Percentiles rank a stretch among this genome's conserved stretches.
Conservation (phyloP, 345 rosid genomes). For the Geranium rotundifolium region DNA sequence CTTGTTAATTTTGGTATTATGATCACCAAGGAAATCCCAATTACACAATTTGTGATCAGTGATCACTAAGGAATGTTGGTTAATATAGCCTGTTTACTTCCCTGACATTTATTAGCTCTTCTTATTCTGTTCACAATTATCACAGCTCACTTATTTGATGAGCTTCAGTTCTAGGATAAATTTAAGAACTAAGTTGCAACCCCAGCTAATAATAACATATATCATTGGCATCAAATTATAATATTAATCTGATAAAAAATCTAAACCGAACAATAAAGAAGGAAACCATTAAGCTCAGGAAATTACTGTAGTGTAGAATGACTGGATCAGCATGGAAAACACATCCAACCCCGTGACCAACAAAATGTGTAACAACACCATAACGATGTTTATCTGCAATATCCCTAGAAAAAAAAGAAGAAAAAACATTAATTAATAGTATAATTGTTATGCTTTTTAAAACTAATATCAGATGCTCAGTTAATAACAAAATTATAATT, state of each 20-base stretch:
- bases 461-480: not conserved
- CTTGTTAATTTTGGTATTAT: not conserved
- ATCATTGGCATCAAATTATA: not conserved
- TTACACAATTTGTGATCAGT: no score
- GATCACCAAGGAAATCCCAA: not conserved
- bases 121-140: not conserved
- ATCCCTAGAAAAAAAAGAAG: constrained; percentile 28
- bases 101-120: not conserved
- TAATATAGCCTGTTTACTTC: not conserved
- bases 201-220: not conserved
- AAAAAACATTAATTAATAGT: constrained; percentile 9
- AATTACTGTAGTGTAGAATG: constrained; percentile 61
- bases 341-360: constrained; percentile 87
- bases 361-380: constrained; percentile 76
- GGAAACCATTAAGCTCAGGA: constrained; percentile 6
- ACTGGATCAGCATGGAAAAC: constrained; percentile 90
- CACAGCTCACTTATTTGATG: not conserved
- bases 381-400: constrained; percentile 73
- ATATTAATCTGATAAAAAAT: no score
- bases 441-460: not conserved
- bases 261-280: constrained; percentile 1
- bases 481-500: not conserved
- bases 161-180: not conserved
- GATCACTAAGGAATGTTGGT: not conserved
- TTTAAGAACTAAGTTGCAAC: not conserved